Evolutionary conservation across 805 yeast genomes (phyloP).

Genomic region (Pichia membranifaciens): DNA sequence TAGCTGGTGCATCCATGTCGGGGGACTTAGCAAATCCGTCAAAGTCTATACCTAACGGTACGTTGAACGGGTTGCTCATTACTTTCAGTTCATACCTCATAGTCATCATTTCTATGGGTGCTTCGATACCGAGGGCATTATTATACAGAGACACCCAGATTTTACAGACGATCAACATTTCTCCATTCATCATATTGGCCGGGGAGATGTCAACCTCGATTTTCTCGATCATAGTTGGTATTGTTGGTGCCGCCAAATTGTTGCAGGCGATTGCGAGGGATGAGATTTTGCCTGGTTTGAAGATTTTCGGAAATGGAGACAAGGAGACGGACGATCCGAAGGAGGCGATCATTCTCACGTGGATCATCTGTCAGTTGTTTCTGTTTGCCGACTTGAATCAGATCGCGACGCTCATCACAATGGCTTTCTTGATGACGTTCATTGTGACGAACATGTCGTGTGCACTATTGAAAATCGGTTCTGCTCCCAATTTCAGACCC

Average conservation of each 20-base stretch:
- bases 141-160: conserved; percentile 77
- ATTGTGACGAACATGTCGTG: conserved; percentile 93
- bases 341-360: conserved; percentile 65
- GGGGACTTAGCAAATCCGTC: conserved; percentile 88
- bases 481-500: conserved; percentile 98
- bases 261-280: conserved; percentile 90
- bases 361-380: conserved; percentile 78
- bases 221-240: conserved; percentile 91
- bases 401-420: conserved; percentile 90
- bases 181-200: conserved; percentile 59
- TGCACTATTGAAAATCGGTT: conserved; percentile 74
- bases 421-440: conserved; percentile 96
- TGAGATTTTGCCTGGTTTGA: conserved; percentile 74
- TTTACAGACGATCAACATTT: conserved; percentile 71
- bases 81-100: conserved; percentile 71
- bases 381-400: conserved; percentile 86
- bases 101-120: conserved; percentile 80
- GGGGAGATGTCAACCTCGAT: conserved; percentile 93
- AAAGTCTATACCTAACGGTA: conserved; percentile 88
- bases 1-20: conserved; percentile 99
- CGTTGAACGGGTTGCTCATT: conserved; percentile 71
- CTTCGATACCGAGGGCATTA: conserved; percentile 72
- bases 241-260: conserved; percentile 91
- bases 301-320: conserved; percentile 48
- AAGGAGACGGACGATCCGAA: conserved; percentile 48